Evolutionary conservation across 2,329 filamentous ascomycete species (phyloP), one percentile per base, ranked within the genome.

Genomic region (Elsinoe fawcettii): DNA sequence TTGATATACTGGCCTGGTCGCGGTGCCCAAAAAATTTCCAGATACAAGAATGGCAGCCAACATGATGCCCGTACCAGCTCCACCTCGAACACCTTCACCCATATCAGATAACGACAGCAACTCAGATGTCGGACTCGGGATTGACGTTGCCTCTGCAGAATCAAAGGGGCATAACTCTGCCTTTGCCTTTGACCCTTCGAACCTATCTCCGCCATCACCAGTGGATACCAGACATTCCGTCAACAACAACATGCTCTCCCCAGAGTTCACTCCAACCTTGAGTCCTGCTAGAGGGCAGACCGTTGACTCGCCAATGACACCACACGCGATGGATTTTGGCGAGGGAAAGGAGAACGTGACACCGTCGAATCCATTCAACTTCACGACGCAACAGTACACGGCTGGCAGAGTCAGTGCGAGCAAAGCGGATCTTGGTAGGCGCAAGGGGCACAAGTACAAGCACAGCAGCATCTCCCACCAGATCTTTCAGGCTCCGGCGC

Each of bases 401-500:
- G 72, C 71, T 6, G 70, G 63, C 14, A 60, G 55, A 32, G 46
- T 55, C 16, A 32, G 59, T 61, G 58, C 56, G 4, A 56, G 58
- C 20, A 92, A 90, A 76, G 87, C 88, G 86, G 92, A 90, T 65
- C 83, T 96, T 62, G 91, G 91, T 62, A 89, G 96, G 72, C 84
- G 93, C 63, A 86, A 92, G 60, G 93, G 93, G 61, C 93, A 99
- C 76, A 90, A 93, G 70, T 99, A 99, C 79, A 96, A 96, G 70
- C 92, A 97, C 75, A 95, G 88, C 70, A 95, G 89, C 69, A 87
- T 99, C 58, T 95, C 89, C 18, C 91, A 97, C 70, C 91, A 96
- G 71, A 95, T 97, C 71, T 96, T 97, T 72, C 88, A 95, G 65
- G 90, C 96, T 70, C 93, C 93, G 5, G 85, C 90, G 0, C 87